Evolutionary conservation across 2,329 filamentous ascomycete species (phyloP).

Genomic region (Pseudogymnoascus sp.): DNA sequence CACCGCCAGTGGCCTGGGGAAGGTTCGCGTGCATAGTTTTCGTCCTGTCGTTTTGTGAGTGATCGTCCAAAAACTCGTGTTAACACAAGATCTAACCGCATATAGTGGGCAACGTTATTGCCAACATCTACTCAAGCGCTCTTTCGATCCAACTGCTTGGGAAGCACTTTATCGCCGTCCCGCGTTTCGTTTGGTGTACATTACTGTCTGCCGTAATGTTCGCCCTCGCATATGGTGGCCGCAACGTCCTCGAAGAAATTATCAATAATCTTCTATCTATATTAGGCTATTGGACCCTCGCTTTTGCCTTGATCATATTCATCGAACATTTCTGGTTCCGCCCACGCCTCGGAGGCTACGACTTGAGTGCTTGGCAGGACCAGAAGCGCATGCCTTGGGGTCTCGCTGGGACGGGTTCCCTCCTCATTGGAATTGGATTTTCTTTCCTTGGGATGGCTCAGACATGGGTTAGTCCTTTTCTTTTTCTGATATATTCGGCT

Average conservation of each 20-base stretch:
- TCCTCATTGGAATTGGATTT: slow-evolving; percentile 15
- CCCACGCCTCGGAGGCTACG: slow-evolving; percentile 16
- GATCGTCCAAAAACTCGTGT: neutral
- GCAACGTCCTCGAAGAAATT: slow-evolving; percentile 16
- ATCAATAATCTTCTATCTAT: slow-evolving; percentile 18
- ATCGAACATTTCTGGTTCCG: slow-evolving; percentile 19
- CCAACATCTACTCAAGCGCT: slow-evolving; percentile 18
- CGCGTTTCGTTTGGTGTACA: slow-evolving; percentile 19
- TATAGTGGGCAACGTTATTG: slow-evolving; percentile 14
- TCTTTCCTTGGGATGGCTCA: slow-evolving; percentile 18
- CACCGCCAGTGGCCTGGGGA: neutral
- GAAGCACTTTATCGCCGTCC: slow-evolving; percentile 17
- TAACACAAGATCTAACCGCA: neutral
- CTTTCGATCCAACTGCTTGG: slow-evolving; percentile 19
- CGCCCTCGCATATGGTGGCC: slow-evolving; percentile 17
- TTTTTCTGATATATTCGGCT: neutral
- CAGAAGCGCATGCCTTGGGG: slow-evolving; percentile 16
- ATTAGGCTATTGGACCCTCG: slow-evolving; percentile 20
- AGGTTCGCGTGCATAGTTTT: slow-evolving; percentile 6
- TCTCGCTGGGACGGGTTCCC: slow-evolving; percentile 13
- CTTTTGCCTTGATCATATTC: slow-evolving; percentile 16
- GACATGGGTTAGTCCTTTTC: slow-evolving; percentile 15
- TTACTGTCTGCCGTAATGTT: slow-evolving; percentile 13
- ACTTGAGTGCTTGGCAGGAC: slow-evolving; percentile 18
- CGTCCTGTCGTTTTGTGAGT: slow-evolving; percentile 2